Base-by-base conservation (phyloP, 2,329 filamentous ascomycete species). In the Xylariaceae sp. region DNA sequence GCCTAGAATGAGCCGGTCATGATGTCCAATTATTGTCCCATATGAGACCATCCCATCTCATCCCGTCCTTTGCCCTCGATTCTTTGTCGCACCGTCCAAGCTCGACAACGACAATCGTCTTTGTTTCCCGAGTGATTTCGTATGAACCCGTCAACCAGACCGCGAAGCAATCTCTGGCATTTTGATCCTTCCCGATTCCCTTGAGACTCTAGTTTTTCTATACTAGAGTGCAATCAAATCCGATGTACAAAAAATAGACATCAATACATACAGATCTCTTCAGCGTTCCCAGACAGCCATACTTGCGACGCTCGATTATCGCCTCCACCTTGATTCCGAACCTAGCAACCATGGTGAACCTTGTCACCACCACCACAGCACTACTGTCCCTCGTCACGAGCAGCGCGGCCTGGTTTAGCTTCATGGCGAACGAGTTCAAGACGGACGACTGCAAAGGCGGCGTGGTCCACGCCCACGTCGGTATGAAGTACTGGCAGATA, bases 401-500 rank as follows among this genome's bases (percentile, higher is more conserved):
- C 10, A 48, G 41, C 9, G 23, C 18, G 40, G 54, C 59, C 12
- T 54, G 14, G 47, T 52, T 20, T 26, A 46, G 42, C 46, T 62
- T 62, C 47, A 21, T 50, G 20, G 54, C 48, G 7, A 48, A 57
- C 23, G 56, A 62, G 49, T 62, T 59, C 57, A 49, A 53, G 29
- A 19, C 48, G 20, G 9, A 20, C 16, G 57, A 57, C 46, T 62
- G 59, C 20, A 44, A 43, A 3, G 59, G 57, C 19, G 45, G 51
- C 48, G 26, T 56, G 0, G 57, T 55, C 1, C 53, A 60, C 6
- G 51, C 54, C 9, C 52, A 42, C 23, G 5, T 62, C 18, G 59
- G 59, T 2, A 16, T 53, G 19, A 59, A 44, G 23, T 53, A 48
- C 37, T 59, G 54, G 59, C 59, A 62, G 40, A 57, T 62, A n/a